These are phyloP conservation scores for Allantophomopsis lycopodina DNA, from an alignment of 2,329 filamentous ascomycete genomes.

Conservation along the genomic window DNA sequence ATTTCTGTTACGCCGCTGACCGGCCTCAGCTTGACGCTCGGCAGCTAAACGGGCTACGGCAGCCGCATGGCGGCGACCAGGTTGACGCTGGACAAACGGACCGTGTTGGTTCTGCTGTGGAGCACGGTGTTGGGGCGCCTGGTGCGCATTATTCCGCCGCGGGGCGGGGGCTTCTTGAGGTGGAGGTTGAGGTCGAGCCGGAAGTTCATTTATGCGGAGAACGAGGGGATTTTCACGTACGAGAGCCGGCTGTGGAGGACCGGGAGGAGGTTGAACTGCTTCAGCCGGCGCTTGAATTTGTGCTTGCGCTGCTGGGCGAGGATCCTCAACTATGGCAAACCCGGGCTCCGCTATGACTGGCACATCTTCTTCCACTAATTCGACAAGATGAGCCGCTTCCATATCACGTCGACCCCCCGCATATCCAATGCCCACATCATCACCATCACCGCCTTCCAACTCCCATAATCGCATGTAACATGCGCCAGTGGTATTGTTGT, in stretches of 20 bases:
- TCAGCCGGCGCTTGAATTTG: neutral
- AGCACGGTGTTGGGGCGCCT: slow-evolving; percentile 7
- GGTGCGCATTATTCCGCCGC: too few relatives aligned
- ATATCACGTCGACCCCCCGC: slow-evolving; percentile 5
- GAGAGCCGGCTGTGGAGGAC: slow-evolving; percentile 4
- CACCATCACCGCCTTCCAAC: slow-evolving; percentile 65
- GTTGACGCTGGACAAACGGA: neutral
- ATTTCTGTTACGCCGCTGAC: neutral
- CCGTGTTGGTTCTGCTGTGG: slow-evolving; percentile 4
- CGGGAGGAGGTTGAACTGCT: neutral
- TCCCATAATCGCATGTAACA: slow-evolving; percentile 91
- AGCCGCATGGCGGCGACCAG: neutral
- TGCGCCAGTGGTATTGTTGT: slow-evolving; percentile 53
- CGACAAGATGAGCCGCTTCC: neutral
- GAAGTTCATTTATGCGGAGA: slow-evolving; percentile 16
- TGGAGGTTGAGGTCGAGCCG: slow-evolving; percentile 5
- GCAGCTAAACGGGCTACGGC: neutral
- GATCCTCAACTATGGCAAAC: neutral
- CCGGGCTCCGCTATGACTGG: neutral
- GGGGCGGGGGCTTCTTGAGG: slow-evolving; percentile 3
- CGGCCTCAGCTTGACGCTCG: neutral
- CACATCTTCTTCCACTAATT: neutral
- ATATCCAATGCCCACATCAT: slow-evolving; percentile 16
- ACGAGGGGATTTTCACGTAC: slow-evolving; percentile 17
- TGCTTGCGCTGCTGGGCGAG: neutral